phyloP scores from a whole-genome alignment of 495 filamentous ascomycete species.

The Xylaria cubensis region DNA sequence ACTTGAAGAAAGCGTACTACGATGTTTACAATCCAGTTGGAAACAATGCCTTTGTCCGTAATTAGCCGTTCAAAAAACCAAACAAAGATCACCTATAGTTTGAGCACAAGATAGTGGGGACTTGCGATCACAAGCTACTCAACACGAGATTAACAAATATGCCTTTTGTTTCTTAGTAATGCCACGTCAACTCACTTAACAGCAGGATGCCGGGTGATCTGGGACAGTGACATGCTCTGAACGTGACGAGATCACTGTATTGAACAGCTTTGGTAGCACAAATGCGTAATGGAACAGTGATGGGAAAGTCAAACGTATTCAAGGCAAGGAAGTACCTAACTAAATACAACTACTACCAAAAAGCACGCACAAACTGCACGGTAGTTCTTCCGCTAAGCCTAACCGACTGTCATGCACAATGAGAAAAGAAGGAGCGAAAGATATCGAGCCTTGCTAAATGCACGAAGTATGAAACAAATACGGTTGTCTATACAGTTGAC shows the following conservation, averaged over 20 bases:
- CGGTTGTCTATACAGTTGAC: too few relatives aligned
- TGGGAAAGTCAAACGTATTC: neutral
- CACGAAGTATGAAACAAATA: too few relatives aligned
- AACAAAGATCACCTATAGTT: neutral
- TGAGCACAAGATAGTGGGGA: neutral
- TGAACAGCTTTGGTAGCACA: neutral
- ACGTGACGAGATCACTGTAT: neutral
- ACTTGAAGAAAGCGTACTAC: neutral
- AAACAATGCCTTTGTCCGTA: neutral
- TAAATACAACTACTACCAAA: too few relatives aligned
- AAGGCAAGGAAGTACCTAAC: neutral
- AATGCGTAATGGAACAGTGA: too few relatives aligned
- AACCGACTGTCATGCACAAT: too few relatives aligned
- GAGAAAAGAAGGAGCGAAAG: too few relatives aligned
- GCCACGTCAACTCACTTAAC: neutral
- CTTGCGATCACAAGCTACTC: neutral
- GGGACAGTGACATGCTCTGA: neutral
- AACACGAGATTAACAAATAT: neutral
- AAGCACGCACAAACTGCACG: too few relatives aligned
- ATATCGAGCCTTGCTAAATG: too few relatives aligned
- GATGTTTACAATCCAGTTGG: neutral
- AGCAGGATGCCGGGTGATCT: neutral
- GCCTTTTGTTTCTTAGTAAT: neutral
- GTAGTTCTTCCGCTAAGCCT: too few relatives aligned
- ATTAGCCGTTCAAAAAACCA: neutral